These are phyloP conservation scores for Cryptococcus sp. DNA, from an alignment of 1,284 basidiomycete genomes.

Conservation along the genomic window DNA sequence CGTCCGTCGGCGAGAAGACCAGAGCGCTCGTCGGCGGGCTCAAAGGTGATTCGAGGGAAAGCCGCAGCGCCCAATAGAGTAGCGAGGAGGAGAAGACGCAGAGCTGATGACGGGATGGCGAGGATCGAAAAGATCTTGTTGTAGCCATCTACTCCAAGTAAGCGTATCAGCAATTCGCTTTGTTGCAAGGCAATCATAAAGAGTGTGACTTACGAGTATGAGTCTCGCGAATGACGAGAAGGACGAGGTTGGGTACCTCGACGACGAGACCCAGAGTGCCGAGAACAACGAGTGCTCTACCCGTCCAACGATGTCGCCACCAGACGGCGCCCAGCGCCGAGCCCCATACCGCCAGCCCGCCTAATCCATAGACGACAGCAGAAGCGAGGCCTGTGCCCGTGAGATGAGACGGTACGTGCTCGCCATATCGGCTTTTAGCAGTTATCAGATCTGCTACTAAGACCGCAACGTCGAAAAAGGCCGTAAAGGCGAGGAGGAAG, in stretches of 20 bases:
- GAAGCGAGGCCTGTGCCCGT: slow-evolving; percentile 18
- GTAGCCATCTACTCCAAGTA: slow-evolving; percentile 12
- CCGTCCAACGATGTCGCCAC: slow-evolving; percentile 41
- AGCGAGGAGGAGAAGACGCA: slow-evolving; percentile 40
- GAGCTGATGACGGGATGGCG: slow-evolving; percentile 34
- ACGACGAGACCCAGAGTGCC: slow-evolving; percentile 31
- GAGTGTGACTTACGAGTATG: slow-evolving; percentile 34
- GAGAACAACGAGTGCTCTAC: slow-evolving; percentile 32
- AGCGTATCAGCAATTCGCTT: no score
- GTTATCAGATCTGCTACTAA: slow-evolving; percentile 33
- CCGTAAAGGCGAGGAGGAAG: slow-evolving; percentile 30
- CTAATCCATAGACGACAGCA: slow-evolving; percentile 34
- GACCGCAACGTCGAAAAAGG: slow-evolving; percentile 30
- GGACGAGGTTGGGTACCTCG: slow-evolving; percentile 44
- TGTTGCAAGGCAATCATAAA: background rate
- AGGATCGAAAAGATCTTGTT: slow-evolving; percentile 40
- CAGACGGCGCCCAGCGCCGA: slow-evolving; percentile 35
- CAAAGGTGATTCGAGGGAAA: slow-evolving; percentile 38
- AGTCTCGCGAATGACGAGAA: slow-evolving; percentile 33
- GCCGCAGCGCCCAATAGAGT: slow-evolving; percentile 35
- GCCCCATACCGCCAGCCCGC: slow-evolving; percentile 37
- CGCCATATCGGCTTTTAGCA: slow-evolving; percentile 11
- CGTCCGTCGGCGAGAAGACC: slow-evolving; percentile 28
- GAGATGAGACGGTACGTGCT: slow-evolving; percentile 10
- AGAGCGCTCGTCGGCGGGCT: slow-evolving; percentile 40